Base-by-base conservation (phyloP, 2,329 filamentous ascomycete species). In the Escovopsis weberi region DNA sequence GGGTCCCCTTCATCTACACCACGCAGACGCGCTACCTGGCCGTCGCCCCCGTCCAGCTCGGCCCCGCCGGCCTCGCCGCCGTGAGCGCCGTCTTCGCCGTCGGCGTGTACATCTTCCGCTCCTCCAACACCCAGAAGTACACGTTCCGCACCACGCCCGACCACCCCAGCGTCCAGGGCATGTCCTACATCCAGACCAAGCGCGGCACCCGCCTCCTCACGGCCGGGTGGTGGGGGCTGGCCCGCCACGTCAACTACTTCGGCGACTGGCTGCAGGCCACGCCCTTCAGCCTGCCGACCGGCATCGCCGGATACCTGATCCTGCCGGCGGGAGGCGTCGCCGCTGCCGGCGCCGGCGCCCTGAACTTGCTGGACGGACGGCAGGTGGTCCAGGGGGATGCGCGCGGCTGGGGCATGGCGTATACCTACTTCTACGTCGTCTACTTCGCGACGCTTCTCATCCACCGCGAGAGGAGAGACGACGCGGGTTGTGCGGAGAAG, bases 241-340 rank as follows among this genome's bases (percentile, higher is more conserved):
- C 86, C 0, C 76, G 88, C 28, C 88, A 95, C 61, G 87, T 94
- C 69, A 95, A 94, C 65, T 94, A 94, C 62, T 67, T 93, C 4
- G 88, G 87, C 34, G 88, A 94, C 63, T 94, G 87, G 87, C 67
- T 89, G 49, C 86, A 93, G 74, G 76, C 81, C 10, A 91, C 85
- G 77, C 78, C 85, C 0, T 94, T 89, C 59, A 85, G 78, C 47
- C 68, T 94, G 33, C 87, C 88, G 0, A 94, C 87, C 0, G 83
- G 84, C 0, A 62, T 89, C 46, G 81, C 86, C 0, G 87, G 87
- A 2, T 94, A 88, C 54, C 62, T 78, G 2, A 76, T 93, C 38
- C 64, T 78, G 4, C 68, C 73, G 1, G 65, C 67, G 1, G 71
- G 68, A 3, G 63, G 63, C 9, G 52, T 48, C 35, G 45, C 44